Conservation (phyloP, 139 green algal species). For the Ettlia oleoabundans region DNA sequence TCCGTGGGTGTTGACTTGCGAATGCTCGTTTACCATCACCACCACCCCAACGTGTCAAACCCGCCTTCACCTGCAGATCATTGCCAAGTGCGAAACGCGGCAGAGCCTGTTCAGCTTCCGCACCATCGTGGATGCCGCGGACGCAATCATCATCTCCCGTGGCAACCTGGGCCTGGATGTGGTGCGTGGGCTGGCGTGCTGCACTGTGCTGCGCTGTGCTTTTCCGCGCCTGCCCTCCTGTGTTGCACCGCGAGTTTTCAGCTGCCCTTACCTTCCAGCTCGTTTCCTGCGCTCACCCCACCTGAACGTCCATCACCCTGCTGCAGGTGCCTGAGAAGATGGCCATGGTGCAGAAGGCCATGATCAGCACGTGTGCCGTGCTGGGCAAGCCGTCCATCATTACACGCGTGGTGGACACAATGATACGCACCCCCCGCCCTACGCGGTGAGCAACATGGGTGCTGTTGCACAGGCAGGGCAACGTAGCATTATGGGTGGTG, state of each 20-base stretch:
- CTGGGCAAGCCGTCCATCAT: constrained; percentile 89
- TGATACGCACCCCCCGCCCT: constrained; percentile 82
- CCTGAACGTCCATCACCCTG: background rate
- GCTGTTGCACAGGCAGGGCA: too few relatives aligned
- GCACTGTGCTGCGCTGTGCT: too few relatives aligned
- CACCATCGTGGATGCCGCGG: constrained; percentile 74
- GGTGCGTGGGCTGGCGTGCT: too few relatives aligned
- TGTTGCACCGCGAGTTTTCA: too few relatives aligned
- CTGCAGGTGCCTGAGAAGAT: constrained; percentile 83
- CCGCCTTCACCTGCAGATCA: constrained; percentile 60
- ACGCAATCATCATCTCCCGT: constrained; percentile 89
- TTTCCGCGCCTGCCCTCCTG: too few relatives aligned
- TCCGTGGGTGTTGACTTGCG: too few relatives aligned
- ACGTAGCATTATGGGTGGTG: too few relatives aligned
- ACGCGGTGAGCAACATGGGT: constrained; percentile 62
- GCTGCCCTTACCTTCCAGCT: too few relatives aligned
- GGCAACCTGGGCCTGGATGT: constrained; percentile 92
- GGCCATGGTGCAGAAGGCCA: constrained; percentile 79
- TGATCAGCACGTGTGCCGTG: constrained; percentile 79
- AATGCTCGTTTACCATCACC: too few relatives aligned
- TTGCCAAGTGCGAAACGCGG: constrained; percentile 86
- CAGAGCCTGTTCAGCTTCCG: constrained; percentile 78
- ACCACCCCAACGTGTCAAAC: background rate
- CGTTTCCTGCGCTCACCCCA: too few relatives aligned
- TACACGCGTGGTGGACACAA: constrained; percentile 92